Evolutionary conservation across 2,329 filamentous ascomycete genomes (phyloP), one percentile per base, ranked within the genome.

Genomic region (Ceratocystis huliohia): DNA sequence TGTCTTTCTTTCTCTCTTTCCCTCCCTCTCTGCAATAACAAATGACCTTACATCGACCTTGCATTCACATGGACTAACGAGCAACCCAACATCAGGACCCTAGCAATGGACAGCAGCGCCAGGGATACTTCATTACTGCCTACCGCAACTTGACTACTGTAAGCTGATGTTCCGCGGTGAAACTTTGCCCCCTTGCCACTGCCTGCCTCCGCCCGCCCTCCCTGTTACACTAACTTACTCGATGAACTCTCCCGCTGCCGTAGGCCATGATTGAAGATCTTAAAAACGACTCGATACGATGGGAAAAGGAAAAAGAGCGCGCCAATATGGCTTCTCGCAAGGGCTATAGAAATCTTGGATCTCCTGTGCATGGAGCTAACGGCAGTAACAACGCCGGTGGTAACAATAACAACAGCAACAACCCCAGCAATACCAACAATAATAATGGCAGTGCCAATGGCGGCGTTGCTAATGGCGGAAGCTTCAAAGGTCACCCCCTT

Each of bases 111-210:
- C 82, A 88, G 76, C 78, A 82, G 70, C 84, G 85, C 69, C 81
- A 84, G 72, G 88, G 88, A 71, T 91, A 88, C 77, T 89, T 84
- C 75, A 89, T 91, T 74, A 89, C 85, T 62, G 88, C 87, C 69
- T 91, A 91, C 76, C 83, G 88, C 69, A 89, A 90, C 74, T 77
- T 91, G 73, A 91, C 88, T 71, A 86, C 86, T 72, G 88, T 91
- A 81, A 78, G 86, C 78, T 59, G 5, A 15, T 33, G 8, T 28
- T 30, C 8, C 3, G 2, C 3, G 10, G 5, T 25, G 3, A 25
- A n/a, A 41, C 22, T n/a, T 45, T 66, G 61, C 13, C n/a, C 28
- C 20, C 30, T 61, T 6, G 15, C n/a, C 56, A 33, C n/a, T 1
- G 1, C 22, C 20, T 28, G 7, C 50, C 5, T 56, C 22, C 10